Evolutionary conservation across 352 stramenopile genomes (phyloP).

Genomic region (Thraustochytrium sp.): DNA sequence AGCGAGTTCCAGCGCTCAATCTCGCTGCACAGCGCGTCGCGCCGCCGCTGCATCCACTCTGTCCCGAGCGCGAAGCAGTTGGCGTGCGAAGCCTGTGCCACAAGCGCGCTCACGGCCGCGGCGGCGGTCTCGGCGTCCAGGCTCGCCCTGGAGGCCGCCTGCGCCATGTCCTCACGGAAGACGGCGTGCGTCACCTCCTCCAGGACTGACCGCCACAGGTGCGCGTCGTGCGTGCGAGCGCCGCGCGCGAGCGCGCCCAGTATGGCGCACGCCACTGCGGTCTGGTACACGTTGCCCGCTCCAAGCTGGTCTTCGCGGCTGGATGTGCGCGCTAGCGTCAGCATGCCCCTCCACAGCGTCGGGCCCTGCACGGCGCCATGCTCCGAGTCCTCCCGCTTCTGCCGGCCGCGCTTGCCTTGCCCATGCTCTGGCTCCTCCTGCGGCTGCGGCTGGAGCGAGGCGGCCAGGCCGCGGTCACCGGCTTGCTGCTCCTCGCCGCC

Average conservation of each 20-base stretch:
- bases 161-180: neutral
- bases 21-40: neutral
- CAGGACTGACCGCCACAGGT: neutral
- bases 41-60: neutral
- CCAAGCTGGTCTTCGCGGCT: neutral
- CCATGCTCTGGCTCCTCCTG: no score
- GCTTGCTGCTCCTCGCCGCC: neutral
- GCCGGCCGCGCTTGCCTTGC: no score
- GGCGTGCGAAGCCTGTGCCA: neutral
- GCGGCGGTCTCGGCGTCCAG: neutral
- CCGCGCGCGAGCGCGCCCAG: neutral
- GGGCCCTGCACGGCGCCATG: neutral
- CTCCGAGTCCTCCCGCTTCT: no score
- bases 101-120: neutral
- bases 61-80: neutral
- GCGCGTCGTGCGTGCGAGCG: no score
- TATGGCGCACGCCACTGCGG: neutral
- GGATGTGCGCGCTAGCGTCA: neutral
- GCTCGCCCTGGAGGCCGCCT: neutral
- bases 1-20: constrained; percentile 5
- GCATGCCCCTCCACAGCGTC: neutral
- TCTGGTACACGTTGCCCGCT: neutral
- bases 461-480: neutral
- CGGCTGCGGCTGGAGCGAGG: neutral
- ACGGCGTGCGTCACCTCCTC: neutral